Conservation (phyloP, 2,329 filamentous ascomycete species). For the Colletotrichum agaves region DNA sequence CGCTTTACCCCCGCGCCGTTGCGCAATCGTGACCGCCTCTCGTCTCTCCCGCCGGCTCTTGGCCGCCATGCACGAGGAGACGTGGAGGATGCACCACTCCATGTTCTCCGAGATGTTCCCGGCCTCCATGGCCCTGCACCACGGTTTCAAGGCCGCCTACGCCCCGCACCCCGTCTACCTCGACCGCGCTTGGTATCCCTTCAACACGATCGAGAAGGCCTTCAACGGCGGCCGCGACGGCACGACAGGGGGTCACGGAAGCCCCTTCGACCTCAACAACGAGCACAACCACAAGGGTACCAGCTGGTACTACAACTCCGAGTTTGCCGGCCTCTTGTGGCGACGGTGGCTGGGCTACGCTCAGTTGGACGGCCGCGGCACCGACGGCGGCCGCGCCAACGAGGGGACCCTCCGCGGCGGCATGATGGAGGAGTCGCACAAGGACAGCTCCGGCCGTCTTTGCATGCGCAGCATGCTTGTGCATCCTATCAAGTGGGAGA, state of each 20-base stretch:
- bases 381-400: conserved; percentile 60
- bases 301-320: conserved; percentile 86
- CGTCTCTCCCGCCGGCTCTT: conserved; percentile 75
- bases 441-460: conserved; percentile 69
- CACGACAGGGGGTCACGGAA: conserved; percentile 71
- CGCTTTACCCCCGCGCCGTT: conserved; percentile 72
- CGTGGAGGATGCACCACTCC: conserved; percentile 71
- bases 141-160: conserved; percentile 81
- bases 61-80: conserved; percentile 79
- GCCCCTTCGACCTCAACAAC: conserved; percentile 73
- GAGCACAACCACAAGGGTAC: conserved; percentile 87
- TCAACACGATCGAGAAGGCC: conserved; percentile 74
- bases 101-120: conserved; percentile 88
- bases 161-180: conserved; percentile 85
- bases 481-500: conserved; percentile 81
- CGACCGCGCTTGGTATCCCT: conserved; percentile 78
- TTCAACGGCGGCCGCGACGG: conserved; percentile 83
- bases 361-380: conserved; percentile 61
- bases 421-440: conserved; percentile 59
- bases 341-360: conserved; percentile 77
- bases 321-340: conserved; percentile 82
- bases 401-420: conserved; percentile 62
- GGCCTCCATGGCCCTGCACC: conserved; percentile 75
- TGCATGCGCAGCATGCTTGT: conserved; percentile 83
- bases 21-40: conserved; percentile 77